These are phyloP conservation scores for Magnaporthales sp. DNA, from an alignment of 2,329 filamentous ascomycete species.

Conservation along the genomic window DNA sequence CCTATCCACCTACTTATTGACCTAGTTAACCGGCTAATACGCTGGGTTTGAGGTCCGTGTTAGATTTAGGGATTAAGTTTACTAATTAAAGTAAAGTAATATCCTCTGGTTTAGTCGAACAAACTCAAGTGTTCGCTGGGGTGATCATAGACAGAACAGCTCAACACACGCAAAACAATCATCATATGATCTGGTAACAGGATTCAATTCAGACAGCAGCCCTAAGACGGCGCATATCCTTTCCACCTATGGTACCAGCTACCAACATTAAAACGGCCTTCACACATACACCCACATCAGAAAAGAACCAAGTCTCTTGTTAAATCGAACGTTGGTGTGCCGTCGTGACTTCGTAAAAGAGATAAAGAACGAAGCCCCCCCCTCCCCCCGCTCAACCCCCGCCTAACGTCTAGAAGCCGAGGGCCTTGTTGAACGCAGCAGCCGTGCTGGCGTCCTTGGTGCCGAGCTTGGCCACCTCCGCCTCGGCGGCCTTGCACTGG, in stretches of 20 bases:
- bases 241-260: not conserved
- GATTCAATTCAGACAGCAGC: not conserved
- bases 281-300: not conserved
- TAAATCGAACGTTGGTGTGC: too few relatives aligned
- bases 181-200: not conserved
- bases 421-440: constrained; percentile 34
- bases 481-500: constrained; percentile 37
- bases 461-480: constrained; percentile 38
- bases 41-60: too few relatives aligned
- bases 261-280: not conserved
- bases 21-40: too few relatives aligned
- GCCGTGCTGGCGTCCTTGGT: constrained; percentile 39
- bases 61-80: too few relatives aligned
- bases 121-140: too few relatives aligned
- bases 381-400: too few relatives aligned
- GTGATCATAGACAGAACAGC: not conserved
- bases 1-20: too few relatives aligned
- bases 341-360: too few relatives aligned
- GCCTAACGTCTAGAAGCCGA: constrained; percentile 23
- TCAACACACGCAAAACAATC: not conserved
- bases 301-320: not conserved
- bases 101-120: too few relatives aligned
- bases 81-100: too few relatives aligned
- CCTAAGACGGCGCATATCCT: not conserved
- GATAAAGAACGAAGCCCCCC: too few relatives aligned